A percentile compares a stretch with the other conserved stretches of the same genome.
These are phyloP conservation scores for Coniochaeta sp. DNA, from an alignment of 2,329 filamentous ascomycete species.

Conservation along the genomic window DNA sequence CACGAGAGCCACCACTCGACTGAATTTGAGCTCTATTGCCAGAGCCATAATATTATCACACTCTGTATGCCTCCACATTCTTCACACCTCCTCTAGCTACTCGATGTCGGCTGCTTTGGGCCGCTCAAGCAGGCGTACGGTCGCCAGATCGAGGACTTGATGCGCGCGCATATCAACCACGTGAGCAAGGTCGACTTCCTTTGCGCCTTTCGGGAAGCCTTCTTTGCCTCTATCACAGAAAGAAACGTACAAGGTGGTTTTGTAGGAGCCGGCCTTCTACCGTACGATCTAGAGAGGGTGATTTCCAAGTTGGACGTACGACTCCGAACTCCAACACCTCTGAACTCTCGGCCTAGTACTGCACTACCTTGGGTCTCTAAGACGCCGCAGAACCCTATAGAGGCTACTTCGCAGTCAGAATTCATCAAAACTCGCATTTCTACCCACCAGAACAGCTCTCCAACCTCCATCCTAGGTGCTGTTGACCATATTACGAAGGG, in stretches of 20 bases:
- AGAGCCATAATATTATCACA: not conserved
- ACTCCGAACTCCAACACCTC: not conserved
- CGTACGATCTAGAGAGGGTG: not conserved
- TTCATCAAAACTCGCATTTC: conserved; percentile 3
- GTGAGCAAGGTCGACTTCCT: not conserved
- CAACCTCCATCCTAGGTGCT: conserved; percentile 3
- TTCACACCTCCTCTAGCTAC: conserved; percentile 28
- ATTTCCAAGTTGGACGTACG: not conserved
- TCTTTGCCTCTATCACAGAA: not conserved
- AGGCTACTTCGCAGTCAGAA: conserved; percentile 1
- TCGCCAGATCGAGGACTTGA: not conserved
- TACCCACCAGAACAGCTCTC: not conserved
- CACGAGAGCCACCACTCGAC: not conserved
- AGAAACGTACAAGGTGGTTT: not conserved
- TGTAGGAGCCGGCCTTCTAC: not conserved
- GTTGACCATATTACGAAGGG: conserved; percentile 6
- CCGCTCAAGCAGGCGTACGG: conserved; percentile 21
- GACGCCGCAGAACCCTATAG: conserved; percentile 4
- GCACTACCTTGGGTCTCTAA: conserved; percentile 4
- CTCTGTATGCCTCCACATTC: conserved; percentile 21
- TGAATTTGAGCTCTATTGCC: not conserved
- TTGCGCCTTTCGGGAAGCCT: not conserved
- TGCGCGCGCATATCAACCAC: not conserved
- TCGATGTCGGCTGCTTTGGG: conserved; percentile 29
- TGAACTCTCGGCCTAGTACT: conserved; percentile 3